A percentile compares a stretch with the other conserved stretches of the same genome.
phyloP scores from a whole-genome alignment of 495 filamentous ascomycete genomes.

The Aspergillus bertholletiae region DNA sequence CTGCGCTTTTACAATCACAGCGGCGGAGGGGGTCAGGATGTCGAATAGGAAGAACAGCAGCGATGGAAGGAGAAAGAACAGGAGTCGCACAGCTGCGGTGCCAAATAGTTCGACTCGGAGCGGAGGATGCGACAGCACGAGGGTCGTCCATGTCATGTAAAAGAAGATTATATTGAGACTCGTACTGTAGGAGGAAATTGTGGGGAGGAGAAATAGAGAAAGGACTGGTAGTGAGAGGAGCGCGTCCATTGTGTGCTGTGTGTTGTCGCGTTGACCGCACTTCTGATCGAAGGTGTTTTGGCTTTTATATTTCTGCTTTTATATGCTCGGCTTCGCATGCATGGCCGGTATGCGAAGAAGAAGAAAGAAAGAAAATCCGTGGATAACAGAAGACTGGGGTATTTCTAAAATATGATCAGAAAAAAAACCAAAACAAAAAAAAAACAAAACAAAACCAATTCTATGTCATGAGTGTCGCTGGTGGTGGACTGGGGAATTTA shows the following conservation, averaged over 20 bases:
- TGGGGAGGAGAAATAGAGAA: conserved; percentile 57
- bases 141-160: conserved; percentile 83
- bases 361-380: too few relatives aligned
- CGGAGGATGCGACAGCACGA: conserved; percentile 72
- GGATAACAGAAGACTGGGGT: too few relatives aligned
- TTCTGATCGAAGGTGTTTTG: conserved; percentile 1
- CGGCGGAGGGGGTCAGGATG: conserved; percentile 59
- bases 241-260: conserved; percentile 54
- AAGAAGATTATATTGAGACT: conserved; percentile 86
- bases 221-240: conserved; percentile 69
- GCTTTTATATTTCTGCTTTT: neutral
- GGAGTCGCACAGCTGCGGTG: conserved; percentile 59
- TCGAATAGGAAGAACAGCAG: conserved; percentile 73
- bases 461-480: too few relatives aligned
- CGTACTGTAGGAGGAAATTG: conserved; percentile 61
- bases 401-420: neutral
- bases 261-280: conserved; percentile 31
- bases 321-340: neutral
- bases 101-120: conserved; percentile 73
- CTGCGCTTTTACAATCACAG: conserved; percentile 65
- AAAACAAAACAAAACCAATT: too few relatives aligned
- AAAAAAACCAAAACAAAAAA: neutral
- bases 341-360: neutral
- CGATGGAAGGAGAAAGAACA: conserved; percentile 74
- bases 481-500: too few relatives aligned